phyloP scores from a whole-genome alignment of 345 rosid species.

The Pugionium cornutum region DNA sequence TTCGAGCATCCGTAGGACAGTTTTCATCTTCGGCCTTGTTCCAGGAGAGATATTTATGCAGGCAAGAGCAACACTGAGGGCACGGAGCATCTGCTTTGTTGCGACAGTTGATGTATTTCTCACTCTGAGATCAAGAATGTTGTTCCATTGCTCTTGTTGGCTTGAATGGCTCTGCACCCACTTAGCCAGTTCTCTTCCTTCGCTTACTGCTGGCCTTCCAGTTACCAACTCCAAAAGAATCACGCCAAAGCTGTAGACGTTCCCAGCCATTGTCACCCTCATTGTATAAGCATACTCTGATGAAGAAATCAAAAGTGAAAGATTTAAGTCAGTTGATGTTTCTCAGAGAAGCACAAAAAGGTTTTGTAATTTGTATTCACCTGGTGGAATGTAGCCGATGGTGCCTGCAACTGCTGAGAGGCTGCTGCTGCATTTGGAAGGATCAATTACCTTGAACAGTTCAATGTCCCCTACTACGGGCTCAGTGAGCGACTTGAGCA shows the following conservation, averaged over 20 bases:
- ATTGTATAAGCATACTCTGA: constrained; percentile 94
- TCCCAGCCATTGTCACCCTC: constrained; percentile 84
- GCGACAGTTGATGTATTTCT: constrained; percentile 56
- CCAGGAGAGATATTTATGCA: constrained; percentile 68
- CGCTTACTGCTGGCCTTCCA: constrained; percentile 69
- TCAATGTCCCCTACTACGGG: constrained; percentile 83
- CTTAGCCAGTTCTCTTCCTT: constrained; percentile 78
- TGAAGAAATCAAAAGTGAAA: constrained; percentile 11
- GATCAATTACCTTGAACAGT: constrained; percentile 81
- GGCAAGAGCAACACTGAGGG: constrained; percentile 67
- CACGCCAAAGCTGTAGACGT: constrained; percentile 81
- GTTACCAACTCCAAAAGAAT: constrained; percentile 79
- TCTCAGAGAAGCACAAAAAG: background rate
- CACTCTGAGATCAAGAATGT: constrained; percentile 65
- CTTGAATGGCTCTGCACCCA: constrained; percentile 59
- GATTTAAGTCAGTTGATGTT: constrained; percentile 17
- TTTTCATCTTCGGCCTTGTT: constrained; percentile 84
- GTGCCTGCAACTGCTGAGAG: constrained; percentile 86
- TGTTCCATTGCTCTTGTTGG: constrained; percentile 54
- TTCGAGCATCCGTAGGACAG: constrained; percentile 68
- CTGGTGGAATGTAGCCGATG: constrained; percentile 87
- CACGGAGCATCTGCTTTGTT: constrained; percentile 74
- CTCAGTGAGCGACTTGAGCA: constrained; percentile 76
- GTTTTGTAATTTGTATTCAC: constrained; percentile 39
- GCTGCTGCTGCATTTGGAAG: constrained; percentile 80